Evolutionary conservation across 768 basidiomycete genomes (phyloP).

Genomic region (Guyanaporus albipodus): DNA sequence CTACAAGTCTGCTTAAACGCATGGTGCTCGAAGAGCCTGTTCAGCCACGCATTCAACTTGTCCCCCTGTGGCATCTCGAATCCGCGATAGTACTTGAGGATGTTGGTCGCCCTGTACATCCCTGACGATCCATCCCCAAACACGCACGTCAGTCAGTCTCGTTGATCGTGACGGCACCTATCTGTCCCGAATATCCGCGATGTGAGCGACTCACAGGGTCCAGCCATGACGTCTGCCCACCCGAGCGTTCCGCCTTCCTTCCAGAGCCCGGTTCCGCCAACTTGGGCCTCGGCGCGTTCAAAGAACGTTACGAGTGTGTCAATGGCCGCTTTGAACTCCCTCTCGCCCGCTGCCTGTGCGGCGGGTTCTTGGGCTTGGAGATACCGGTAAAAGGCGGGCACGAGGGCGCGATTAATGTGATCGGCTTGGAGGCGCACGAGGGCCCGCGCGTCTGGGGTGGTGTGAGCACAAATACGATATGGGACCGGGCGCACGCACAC

Average conservation of each 20-base stretch:
- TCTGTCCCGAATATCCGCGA: too few species aligned
- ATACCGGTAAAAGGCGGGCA: constrained; percentile 72
- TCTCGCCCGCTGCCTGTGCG: constrained; percentile 48
- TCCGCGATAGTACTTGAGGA: constrained; percentile 63
- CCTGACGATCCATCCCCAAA: constrained; percentile 36
- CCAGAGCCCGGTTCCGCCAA: constrained; percentile 57
- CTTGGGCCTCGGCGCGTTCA: constrained; percentile 46
- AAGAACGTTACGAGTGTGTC: constrained; percentile 50
- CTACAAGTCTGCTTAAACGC: constrained; percentile 67
- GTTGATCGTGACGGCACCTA: too few species aligned
- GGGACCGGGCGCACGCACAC: constrained; percentile 39
- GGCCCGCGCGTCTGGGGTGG: constrained; percentile 54
- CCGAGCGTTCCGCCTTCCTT: constrained; percentile 52
- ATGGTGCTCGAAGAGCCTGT: constrained; percentile 54
- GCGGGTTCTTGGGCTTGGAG: constrained; percentile 62
- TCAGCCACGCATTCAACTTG: constrained; percentile 51
- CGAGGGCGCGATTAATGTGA: constrained; percentile 57
- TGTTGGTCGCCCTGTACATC: constrained; percentile 62
- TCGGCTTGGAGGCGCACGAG: constrained; percentile 66
- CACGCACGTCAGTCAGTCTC: not conserved
- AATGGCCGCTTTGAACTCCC: constrained; percentile 52
- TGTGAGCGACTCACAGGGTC: constrained; percentile 52
- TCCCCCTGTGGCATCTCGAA: constrained; percentile 51
- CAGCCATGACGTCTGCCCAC: constrained; percentile 63
- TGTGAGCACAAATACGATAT: not conserved